Evolutionary conservation across 2,329 filamentous ascomycete genomes (phyloP).

Genomic region (Monascus ruber): DNA sequence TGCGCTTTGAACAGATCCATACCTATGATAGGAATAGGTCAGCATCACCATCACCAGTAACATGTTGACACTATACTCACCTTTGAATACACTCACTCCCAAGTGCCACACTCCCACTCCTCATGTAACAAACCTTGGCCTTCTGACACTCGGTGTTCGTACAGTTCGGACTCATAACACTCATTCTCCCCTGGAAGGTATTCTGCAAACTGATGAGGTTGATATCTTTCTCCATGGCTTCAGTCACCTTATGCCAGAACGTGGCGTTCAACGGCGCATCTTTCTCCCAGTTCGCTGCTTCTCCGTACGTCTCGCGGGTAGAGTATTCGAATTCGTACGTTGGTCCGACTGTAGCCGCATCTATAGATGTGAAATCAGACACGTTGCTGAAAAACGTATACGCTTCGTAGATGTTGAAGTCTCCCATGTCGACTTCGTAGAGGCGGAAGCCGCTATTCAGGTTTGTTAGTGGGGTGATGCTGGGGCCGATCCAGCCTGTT

Average conservation of each 20-base stretch:
- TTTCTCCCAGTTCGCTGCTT: slow-evolving; percentile 33
- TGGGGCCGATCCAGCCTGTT: slow-evolving; percentile 42
- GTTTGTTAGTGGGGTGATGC: slow-evolving; percentile 43
- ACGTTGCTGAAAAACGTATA: slow-evolving; percentile 45
- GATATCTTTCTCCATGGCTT: slow-evolving; percentile 43
- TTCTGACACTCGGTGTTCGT: slow-evolving; percentile 39
- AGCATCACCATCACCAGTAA: neutral
- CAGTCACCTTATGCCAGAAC: slow-evolving; percentile 49
- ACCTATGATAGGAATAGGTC: slow-evolving; percentile 7
- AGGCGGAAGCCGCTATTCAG: slow-evolving; percentile 43
- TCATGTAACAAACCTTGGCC: slow-evolving; percentile 50
- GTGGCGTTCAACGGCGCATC: slow-evolving; percentile 45
- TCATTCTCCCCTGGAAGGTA: slow-evolving; percentile 42
- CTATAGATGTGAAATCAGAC: slow-evolving; percentile 30
- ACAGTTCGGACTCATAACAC: slow-evolving; percentile 41
- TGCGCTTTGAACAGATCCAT: slow-evolving; percentile 31
- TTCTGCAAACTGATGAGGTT: slow-evolving; percentile 42
- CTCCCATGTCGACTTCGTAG: slow-evolving; percentile 45
- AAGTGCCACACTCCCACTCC: slow-evolving; percentile 43
- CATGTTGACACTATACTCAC: slow-evolving; percentile 11
- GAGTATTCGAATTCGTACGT: slow-evolving; percentile 42
- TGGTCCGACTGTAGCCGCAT: slow-evolving; percentile 32
- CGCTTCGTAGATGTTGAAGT: slow-evolving; percentile 43
- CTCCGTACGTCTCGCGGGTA: slow-evolving; percentile 39
- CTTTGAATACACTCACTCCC: slow-evolving; percentile 43